These are phyloP conservation scores for Paraphoma sp. DNA, from an alignment of 2,329 filamentous ascomycete genomes.

Conservation along the genomic window DNA sequence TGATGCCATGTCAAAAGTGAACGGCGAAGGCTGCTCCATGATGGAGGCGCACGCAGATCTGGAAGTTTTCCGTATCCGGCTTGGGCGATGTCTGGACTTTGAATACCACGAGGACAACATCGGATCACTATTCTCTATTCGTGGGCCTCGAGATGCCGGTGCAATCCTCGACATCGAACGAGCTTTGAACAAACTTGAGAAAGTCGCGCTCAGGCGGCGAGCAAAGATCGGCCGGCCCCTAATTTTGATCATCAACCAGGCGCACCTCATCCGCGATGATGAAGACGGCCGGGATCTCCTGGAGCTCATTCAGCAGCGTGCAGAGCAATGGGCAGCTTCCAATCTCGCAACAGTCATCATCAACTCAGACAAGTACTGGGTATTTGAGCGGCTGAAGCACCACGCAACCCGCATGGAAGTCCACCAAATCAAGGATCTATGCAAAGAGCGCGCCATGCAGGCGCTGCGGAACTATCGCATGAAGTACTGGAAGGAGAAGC, in stretches of 20 bases:
- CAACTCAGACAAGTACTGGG: conserved; percentile 98
- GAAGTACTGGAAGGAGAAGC: conserved; percentile 73
- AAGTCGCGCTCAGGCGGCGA: conserved; percentile 80
- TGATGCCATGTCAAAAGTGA: conserved; percentile 90
- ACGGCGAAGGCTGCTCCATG: conserved; percentile 91
- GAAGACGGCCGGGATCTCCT: conserved; percentile 92
- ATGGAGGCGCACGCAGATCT: conserved; percentile 94
- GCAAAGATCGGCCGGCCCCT: conserved; percentile 70
- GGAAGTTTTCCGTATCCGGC: conserved; percentile 90
- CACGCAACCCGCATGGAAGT: conserved; percentile 95
- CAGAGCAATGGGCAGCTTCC: conserved; percentile 94
- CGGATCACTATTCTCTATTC: conserved; percentile 92
- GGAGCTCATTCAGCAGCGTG: conserved; percentile 92
- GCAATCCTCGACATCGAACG: conserved; percentile 94
- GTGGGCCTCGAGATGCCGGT: conserved; percentile 88
- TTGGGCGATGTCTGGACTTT: conserved; percentile 93
- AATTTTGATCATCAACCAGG: conserved; percentile 92
- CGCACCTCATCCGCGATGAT: conserved; percentile 89
- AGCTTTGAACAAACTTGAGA: conserved; percentile 97
- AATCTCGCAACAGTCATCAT: conserved; percentile 92
- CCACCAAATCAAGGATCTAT: conserved; percentile 81
- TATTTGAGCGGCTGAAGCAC: conserved; percentile 92
- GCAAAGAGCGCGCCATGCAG: conserved; percentile 76
- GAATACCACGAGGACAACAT: conserved; percentile 99
- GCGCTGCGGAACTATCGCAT: conserved; percentile 82